Percentiles rank a stretch among this genome's conserved stretches.
Evolutionary conservation across 495 filamentous ascomycete genomes (phyloP).

Genomic region (Poronia punctata): DNA sequence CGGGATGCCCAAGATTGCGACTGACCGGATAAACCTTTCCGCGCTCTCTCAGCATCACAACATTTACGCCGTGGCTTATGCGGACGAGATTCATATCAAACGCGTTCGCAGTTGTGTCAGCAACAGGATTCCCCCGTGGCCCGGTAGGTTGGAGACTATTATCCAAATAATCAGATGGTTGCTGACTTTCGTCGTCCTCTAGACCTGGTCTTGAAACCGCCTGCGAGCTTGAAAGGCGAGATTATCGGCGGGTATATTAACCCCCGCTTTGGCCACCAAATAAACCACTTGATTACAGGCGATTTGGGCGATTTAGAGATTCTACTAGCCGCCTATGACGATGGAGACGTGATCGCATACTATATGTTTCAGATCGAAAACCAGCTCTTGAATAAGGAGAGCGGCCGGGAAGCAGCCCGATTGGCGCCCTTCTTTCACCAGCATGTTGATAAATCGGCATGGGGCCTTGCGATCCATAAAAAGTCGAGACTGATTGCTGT

Average conservation of each 20-base stretch:
- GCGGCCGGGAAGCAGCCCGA: neutral
- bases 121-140: conserved; percentile 52
- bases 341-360: conserved; percentile 83
- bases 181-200: neutral
- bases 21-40: conserved; percentile 35
- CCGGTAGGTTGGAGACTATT: conserved; percentile 19
- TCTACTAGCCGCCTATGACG: conserved; percentile 68
- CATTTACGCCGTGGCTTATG: conserved; percentile 73
- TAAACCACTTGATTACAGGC: conserved; percentile 75
- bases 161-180: neutral
- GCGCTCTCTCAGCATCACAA: conserved; percentile 44
- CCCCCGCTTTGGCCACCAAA: conserved; percentile 51
- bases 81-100: conserved; percentile 65
- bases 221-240: conserved; percentile 35
- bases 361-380: conserved; percentile 47
- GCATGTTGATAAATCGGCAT: conserved; percentile 71
- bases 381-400: conserved; percentile 11
- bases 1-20: neutral
- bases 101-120: conserved; percentile 56
- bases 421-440: conserved; percentile 59
- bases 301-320: conserved; percentile 77
- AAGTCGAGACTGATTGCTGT: conserved; percentile 73
- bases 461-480: conserved; percentile 84
- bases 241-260: conserved; percentile 51
- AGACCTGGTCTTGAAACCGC: conserved; percentile 59